These are phyloP conservation scores for Tirmania nivea DNA, from an alignment of 495 filamentous ascomycete species.

Conservation along the genomic window DNA sequence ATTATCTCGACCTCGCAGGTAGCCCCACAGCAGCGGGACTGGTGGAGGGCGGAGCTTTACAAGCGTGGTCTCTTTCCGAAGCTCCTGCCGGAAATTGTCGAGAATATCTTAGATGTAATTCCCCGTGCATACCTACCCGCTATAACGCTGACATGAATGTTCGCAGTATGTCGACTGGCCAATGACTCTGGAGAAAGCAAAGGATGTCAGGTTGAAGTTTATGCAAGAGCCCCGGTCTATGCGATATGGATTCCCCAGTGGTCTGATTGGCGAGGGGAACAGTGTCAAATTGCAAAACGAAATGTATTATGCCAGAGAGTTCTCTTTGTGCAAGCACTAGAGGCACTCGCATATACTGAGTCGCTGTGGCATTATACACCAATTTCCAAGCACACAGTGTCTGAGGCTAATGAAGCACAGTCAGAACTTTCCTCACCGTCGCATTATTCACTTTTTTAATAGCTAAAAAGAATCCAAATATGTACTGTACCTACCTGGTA, in stretches of 20 bases:
- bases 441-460: too few species aligned
- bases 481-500: too few species aligned
- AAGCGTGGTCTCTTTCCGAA: slow-evolving; percentile 3
- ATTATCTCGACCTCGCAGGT: slow-evolving; percentile 27
- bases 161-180: slow-evolving; percentile 4
- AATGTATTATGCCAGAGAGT: slow-evolving; percentile 3
- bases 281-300: background rate
- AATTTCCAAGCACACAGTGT: too few species aligned
- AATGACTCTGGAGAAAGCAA: slow-evolving; percentile 24
- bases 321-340: slow-evolving; percentile 15
- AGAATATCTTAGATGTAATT: slow-evolving; percentile 9
- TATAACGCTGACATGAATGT: background rate
- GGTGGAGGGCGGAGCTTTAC: slow-evolving; percentile 14
- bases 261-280: background rate
- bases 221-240: slow-evolving; percentile 22
- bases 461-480: too few species aligned
- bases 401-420: background rate
- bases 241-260: background rate
- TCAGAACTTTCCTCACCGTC: background rate
- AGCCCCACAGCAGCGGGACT: slow-evolving; percentile 24
- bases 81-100: slow-evolving; percentile 21
- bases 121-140: background rate
- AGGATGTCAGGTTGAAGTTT: slow-evolving; percentile 23
- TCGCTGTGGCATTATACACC: too few species aligned
- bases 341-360: background rate